Evolutionary conservation across 2,329 filamentous ascomycete species (phyloP).

Genomic region (Scortechinia acanthostroma): DNA sequence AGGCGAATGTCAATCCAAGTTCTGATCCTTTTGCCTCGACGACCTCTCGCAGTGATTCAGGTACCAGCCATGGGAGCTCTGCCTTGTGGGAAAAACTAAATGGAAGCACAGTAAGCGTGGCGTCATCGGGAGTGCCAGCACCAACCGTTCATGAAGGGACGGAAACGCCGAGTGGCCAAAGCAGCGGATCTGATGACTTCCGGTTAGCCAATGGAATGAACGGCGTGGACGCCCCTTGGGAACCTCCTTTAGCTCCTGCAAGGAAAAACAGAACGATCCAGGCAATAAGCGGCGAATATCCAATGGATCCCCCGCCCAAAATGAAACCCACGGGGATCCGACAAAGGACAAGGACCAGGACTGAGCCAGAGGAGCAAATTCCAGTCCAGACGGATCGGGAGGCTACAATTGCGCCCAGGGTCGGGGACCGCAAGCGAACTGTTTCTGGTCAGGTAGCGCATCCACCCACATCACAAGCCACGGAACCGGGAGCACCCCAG

Average conservation of each 20-base stretch:
- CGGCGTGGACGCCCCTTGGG: conserved; percentile 4
- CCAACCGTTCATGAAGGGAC: conserved; percentile 4
- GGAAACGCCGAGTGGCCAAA: conserved; percentile 7
- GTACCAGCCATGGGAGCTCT: not conserved
- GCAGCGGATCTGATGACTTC: conserved; percentile 5
- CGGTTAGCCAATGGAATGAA: conserved; percentile 4
- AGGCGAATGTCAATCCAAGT: conserved; percentile 4
- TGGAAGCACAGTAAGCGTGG: not conserved
- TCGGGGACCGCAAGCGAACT: conserved; percentile 49
- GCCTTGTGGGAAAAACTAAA: conserved; percentile 1
- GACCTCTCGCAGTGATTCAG: not conserved
- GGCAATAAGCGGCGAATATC: conserved; percentile 21
- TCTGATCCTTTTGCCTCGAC: not conserved
- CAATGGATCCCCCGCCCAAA: conserved; percentile 32
- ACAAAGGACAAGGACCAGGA: not conserved
- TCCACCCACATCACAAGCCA: conserved; percentile 14
- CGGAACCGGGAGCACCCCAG: conserved; percentile 32
- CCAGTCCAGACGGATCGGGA: not conserved
- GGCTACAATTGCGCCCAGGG: conserved; percentile 10
- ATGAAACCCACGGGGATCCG: conserved; percentile 18
- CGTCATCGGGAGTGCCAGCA: conserved; percentile 4
- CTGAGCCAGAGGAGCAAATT: not conserved
- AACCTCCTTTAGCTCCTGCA: conserved; percentile 3
- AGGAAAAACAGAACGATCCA: conserved; percentile 27
- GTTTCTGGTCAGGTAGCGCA: conserved; percentile 43